These are phyloP conservation scores for Fomes fomentarius DNA, from an alignment of 1,284 basidiomycete species.

Conservation along the genomic window DNA sequence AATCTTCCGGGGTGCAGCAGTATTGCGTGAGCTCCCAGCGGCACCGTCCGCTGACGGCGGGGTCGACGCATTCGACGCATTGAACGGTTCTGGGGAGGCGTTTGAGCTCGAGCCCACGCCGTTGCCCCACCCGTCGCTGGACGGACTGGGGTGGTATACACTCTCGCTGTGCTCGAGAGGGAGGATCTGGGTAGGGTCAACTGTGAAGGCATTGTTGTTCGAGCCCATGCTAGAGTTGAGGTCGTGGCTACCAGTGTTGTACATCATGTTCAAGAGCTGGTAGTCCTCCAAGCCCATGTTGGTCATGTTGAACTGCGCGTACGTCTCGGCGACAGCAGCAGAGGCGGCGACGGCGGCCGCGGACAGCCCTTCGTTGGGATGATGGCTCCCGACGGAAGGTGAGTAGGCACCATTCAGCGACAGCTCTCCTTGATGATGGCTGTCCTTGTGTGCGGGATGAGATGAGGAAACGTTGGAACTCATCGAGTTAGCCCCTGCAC, in stretches of 20 bases:
- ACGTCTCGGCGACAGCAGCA: slow-evolving; percentile 67
- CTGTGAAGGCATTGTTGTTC: slow-evolving; percentile 62
- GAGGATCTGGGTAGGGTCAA: slow-evolving; percentile 87
- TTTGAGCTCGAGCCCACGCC: slow-evolving; percentile 66
- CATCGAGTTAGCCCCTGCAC: slow-evolving; percentile 17
- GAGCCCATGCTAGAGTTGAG: slow-evolving; percentile 34
- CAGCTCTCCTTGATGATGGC: slow-evolving; percentile 23
- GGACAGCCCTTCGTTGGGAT: slow-evolving; percentile 52
- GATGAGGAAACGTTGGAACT: slow-evolving; percentile 23
- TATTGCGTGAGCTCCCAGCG: slow-evolving; percentile 30
- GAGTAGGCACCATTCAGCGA: slow-evolving; percentile 33
- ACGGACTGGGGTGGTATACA: slow-evolving; percentile 73
- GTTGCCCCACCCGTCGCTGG: slow-evolving; percentile 79
- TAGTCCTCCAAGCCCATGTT: slow-evolving; percentile 61
- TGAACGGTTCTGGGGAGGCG: slow-evolving; percentile 78
- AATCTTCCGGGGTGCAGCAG: slow-evolving; percentile 52
- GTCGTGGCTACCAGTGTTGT: slow-evolving; percentile 48
- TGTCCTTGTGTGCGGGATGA: slow-evolving; percentile 27
- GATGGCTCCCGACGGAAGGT: slow-evolving; percentile 23
- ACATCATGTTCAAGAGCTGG: slow-evolving; percentile 65
- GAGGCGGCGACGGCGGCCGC: slow-evolving; percentile 66
- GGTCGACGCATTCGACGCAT: slow-evolving; percentile 66
- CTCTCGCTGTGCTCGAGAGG: slow-evolving; percentile 50
- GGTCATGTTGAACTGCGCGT: slow-evolving; percentile 61
- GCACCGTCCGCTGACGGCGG: slow-evolving; percentile 64